phyloP scores from a whole-genome alignment of 805 yeast genomes.

The Kuraishia borneana region DNA sequence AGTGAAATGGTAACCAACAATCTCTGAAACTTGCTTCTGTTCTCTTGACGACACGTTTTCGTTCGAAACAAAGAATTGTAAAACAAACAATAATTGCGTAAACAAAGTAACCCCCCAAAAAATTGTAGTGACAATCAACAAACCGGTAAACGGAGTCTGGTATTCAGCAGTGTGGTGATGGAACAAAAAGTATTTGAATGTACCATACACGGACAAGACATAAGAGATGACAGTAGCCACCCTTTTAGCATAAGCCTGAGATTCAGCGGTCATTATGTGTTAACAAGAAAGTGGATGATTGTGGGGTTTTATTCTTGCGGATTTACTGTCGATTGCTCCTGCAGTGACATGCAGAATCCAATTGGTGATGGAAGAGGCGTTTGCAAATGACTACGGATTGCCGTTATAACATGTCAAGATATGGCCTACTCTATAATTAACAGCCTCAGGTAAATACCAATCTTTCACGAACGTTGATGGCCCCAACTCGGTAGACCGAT shows the following conservation, averaged over 20 bases:
- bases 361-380: too few species aligned
- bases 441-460: too few species aligned
- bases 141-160: slow-evolving; percentile 64
- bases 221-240: slow-evolving; percentile 41
- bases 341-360: too few species aligned
- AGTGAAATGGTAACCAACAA: slow-evolving; percentile 52
- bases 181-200: slow-evolving; percentile 46
- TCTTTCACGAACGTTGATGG: too few species aligned
- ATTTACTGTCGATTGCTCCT: too few species aligned
- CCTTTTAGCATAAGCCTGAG: slow-evolving; percentile 20
- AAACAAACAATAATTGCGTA: slow-evolving; percentile 39
- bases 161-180: slow-evolving; percentile 34
- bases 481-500: too few species aligned
- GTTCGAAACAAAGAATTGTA: slow-evolving; percentile 26
- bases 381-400: too few species aligned
- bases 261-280: slow-evolving; percentile 7
- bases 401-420: too few species aligned
- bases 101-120: slow-evolving; percentile 50
- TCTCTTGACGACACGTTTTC: slow-evolving; percentile 9
- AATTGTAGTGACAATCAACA: slow-evolving; percentile 31
- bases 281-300: too few species aligned
- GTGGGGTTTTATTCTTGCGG: too few species aligned
- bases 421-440: too few species aligned
- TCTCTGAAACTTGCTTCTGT: slow-evolving; percentile 20
- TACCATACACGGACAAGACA: slow-evolving; percentile 43